A percentile compares a stretch with the other conserved stretches of the same genome.
phyloP scores from a whole-genome alignment of 306 rosid genomes.

The Trifolium repens region DNA sequence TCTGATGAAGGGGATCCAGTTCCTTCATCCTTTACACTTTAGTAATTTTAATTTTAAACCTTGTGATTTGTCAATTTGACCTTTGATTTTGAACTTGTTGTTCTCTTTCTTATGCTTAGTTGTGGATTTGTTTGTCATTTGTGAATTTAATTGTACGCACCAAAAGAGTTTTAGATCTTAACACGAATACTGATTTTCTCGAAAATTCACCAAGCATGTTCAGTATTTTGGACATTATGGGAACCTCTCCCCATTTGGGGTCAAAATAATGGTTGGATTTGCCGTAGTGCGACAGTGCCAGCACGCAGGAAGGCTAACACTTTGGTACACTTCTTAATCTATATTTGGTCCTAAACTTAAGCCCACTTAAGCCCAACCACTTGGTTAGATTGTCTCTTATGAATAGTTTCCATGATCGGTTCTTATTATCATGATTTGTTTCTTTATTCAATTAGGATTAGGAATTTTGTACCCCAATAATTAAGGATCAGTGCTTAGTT shows the following conservation, averaged over 20 bases:
- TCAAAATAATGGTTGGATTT: neutral
- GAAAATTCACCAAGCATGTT: constrained; percentile 2
- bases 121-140: neutral
- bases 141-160: neutral
- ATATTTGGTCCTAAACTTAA: no score
- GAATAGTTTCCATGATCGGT: no score
- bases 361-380: no score
- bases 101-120: neutral
- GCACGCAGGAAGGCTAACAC: neutral
- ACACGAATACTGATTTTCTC: neutral
- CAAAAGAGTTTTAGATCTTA: neutral
- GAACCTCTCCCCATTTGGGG: neutral
- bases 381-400: no score
- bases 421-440: no score
- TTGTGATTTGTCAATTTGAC: neutral
- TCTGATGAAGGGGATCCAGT: neutral
- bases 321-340: constrained; percentile 2
- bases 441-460: no score
- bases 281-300: neutral
- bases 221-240: neutral
- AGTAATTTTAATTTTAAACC: neutral
- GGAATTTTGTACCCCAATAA: no score
- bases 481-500: no score
- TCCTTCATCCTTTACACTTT: neutral
- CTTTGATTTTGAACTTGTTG: neutral